A percentile compares a stretch with the other conserved stretches of the same genome.
Conservation (phyloP, 2,329 filamentous ascomycete species). For the Aaosphaeria pasadenensis region DNA sequence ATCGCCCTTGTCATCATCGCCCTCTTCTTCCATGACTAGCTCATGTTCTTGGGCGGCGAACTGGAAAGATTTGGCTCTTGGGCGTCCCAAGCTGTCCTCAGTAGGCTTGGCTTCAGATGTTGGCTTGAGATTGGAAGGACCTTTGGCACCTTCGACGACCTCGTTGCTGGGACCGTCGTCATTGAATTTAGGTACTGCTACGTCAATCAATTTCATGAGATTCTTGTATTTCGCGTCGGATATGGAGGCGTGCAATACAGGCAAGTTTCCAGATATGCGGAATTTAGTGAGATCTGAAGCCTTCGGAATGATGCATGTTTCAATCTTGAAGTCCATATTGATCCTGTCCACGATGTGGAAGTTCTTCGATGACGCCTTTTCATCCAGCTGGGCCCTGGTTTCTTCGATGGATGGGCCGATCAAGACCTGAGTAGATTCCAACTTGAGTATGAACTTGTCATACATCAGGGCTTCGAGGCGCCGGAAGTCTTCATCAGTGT, state of each 20-base stretch:
- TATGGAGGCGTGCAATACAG: slow-evolving; percentile 84
- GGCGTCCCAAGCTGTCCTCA: slow-evolving; percentile 44
- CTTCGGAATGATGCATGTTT: slow-evolving; percentile 95
- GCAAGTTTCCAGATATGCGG: slow-evolving; percentile 85
- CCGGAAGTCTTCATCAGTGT: slow-evolving; percentile 85
- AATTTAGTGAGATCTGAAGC: slow-evolving; percentile 90
- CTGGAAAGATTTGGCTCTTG: slow-evolving; percentile 69
- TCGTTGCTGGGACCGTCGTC: slow-evolving; percentile 42
- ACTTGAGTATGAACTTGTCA: slow-evolving; percentile 89
- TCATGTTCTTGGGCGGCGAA: slow-evolving; percentile 71
- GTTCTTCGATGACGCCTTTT: slow-evolving; percentile 64
- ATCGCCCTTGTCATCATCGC: slow-evolving; percentile 57
- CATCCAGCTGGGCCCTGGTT: slow-evolving; percentile 76
- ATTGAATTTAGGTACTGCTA: slow-evolving; percentile 83
- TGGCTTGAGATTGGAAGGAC: slow-evolving; percentile 37
- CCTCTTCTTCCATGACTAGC: slow-evolving; percentile 74
- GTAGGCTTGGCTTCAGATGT: slow-evolving; percentile 21
- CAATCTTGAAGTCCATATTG: slow-evolving; percentile 95
- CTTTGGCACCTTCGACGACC: slow-evolving; percentile 30
- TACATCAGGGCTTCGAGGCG: slow-evolving; percentile 93
- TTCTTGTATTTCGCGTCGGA: slow-evolving; percentile 97
- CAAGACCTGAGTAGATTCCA: slow-evolving; percentile 91
- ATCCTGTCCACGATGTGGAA: slow-evolving; percentile 94
- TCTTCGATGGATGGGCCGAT: slow-evolving; percentile 92
- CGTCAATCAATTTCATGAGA: slow-evolving; percentile 92